Base-by-base conservation (phyloP, 495 filamentous ascomycete species). In the Hypoxylon crocopeplum region DNA sequence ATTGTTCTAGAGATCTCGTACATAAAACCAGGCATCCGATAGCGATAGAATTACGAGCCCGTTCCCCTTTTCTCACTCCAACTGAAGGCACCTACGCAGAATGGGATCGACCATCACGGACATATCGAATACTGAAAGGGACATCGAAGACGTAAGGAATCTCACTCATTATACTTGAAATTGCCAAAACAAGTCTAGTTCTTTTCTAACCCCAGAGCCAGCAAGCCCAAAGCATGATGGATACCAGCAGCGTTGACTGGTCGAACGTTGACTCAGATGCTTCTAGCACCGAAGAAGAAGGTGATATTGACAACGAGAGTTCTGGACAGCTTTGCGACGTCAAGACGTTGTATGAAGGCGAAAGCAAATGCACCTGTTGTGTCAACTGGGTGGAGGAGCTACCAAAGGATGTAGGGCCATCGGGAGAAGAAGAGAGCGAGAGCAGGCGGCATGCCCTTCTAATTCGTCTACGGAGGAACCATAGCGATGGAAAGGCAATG, bases 351-450 rank as follows among this genome's bases (percentile, higher is more conserved):
- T 72, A 64, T 24, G 69, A 72, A 39, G 69, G 69, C 1, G 55
- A 60, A n/a, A 33, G 39, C 1, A 67, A 62, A 39, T 72, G 69
- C 48, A 19, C 19, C 17, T 72, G 69, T 39, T 72, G 69, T 22
- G 47, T 72, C 33, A 72, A 72, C 49, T 72, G 69, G 69, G 57
- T 64, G n/a, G 47, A 61, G 6, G 60, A 69, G 41, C 3, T 62
- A 2, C 69, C 69, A 1, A 10, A 48, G 11, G 63, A 61, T 10
- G 24, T 69, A 24, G 51, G 64, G 1, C 39, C 42, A 11, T 48
- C 57, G 7, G 50, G 30, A 3, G 57, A 61, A 32, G 57, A 54
- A 30, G 44, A 54, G 21, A 38, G 11, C 33, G 49, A 61, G 22
- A 55, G 37, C 44, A 48, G 37, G n/a, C 49, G 44, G 1, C 50